phyloP scores from a whole-genome alignment of 2,329 filamentous ascomycete species.

The Kalmusia sp. region DNA sequence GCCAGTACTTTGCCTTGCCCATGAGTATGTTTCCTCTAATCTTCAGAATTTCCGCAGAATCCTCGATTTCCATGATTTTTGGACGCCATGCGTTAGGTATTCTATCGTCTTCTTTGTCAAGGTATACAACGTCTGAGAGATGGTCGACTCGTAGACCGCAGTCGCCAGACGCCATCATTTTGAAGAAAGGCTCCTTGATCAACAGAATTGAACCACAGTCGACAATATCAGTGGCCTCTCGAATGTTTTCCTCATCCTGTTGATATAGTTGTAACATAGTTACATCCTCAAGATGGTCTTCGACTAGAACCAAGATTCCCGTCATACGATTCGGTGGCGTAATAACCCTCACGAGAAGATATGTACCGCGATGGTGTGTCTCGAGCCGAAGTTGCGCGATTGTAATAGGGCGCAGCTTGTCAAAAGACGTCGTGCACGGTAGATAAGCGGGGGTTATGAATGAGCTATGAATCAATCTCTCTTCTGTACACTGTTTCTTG shows the following conservation, averaged over 20 bases:
- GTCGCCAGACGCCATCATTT: constrained; percentile 44
- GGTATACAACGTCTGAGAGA: constrained; percentile 55
- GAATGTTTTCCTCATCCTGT: constrained; percentile 43
- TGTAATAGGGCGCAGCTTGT: constrained; percentile 20
- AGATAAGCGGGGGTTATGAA: constrained; percentile 28
- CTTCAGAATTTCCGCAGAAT: constrained; percentile 11
- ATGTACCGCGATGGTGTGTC: constrained; percentile 50
- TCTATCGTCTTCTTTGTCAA: constrained; percentile 45
- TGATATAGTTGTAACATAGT: constrained; percentile 1
- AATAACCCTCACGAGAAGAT: constrained; percentile 42
- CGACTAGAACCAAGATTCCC: background rate
- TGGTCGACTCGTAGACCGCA: constrained; percentile 62
- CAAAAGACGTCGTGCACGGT: constrained; percentile 22
- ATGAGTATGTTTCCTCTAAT: constrained; percentile 12
- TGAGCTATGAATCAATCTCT: constrained; percentile 14
- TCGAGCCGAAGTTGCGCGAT: constrained; percentile 46
- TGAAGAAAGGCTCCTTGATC: constrained; percentile 64
- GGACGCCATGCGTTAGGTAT: constrained; percentile 51
- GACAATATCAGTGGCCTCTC: constrained; percentile 37
- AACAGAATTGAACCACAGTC: constrained; percentile 45
- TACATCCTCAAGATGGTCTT: constrained; percentile 1
- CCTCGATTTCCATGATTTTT: constrained; percentile 9
- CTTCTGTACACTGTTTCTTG: background rate
- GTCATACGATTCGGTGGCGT: constrained; percentile 23
- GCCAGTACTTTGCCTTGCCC: constrained; percentile 8